Evolutionary conservation across 2,329 filamentous ascomycete genomes (phyloP).

Genomic region (Curvularia sp.): DNA sequence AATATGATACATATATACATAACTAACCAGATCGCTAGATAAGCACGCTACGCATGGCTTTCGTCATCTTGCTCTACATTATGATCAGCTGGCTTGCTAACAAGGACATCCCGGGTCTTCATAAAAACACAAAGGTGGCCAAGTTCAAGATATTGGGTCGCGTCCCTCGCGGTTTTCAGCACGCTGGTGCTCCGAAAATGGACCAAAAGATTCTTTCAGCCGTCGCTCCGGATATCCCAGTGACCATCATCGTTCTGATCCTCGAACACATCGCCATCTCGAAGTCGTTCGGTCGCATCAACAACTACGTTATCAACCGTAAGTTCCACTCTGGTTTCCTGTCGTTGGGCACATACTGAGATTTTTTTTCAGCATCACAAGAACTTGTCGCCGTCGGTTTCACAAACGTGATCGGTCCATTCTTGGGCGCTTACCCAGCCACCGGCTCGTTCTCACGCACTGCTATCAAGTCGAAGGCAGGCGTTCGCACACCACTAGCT

Average conservation of each 20-base stretch:
- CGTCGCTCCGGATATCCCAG: constrained; percentile 77
- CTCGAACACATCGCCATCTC: constrained; percentile 98
- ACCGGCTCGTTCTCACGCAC: constrained; percentile 97
- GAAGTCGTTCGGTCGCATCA: constrained; percentile 94
- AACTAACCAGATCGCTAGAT: constrained; percentile 75
- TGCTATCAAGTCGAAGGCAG: constrained; percentile 96
- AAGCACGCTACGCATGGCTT: constrained; percentile 88
- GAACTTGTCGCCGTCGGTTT: constrained; percentile 93
- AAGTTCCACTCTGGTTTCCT: background rate
- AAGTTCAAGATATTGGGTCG: constrained; percentile 68
- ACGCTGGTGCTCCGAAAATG: constrained; percentile 75
- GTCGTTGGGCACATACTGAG: background rate
- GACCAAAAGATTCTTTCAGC: constrained; percentile 69
- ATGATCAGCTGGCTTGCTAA: constrained; percentile 89
- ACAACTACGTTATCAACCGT: constrained; percentile 91
- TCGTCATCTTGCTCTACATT: constrained; percentile 91
- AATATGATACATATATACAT: background rate
- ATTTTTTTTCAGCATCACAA: constrained; percentile 67
- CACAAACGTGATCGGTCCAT: constrained; percentile 86
- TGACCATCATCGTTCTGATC: constrained; percentile 88
- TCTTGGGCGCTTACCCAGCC: constrained; percentile 87
- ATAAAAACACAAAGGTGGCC: constrained; percentile 61
- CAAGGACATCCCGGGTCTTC: constrained; percentile 52
- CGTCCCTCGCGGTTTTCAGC: constrained; percentile 64
- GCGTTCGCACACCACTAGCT: constrained; percentile 87